Evolutionary conservation across 2,329 filamentous ascomycete species (phyloP), one percentile per base, ranked within the genome.

Genomic region (Lasiodiplodia hormozganensis): DNA sequence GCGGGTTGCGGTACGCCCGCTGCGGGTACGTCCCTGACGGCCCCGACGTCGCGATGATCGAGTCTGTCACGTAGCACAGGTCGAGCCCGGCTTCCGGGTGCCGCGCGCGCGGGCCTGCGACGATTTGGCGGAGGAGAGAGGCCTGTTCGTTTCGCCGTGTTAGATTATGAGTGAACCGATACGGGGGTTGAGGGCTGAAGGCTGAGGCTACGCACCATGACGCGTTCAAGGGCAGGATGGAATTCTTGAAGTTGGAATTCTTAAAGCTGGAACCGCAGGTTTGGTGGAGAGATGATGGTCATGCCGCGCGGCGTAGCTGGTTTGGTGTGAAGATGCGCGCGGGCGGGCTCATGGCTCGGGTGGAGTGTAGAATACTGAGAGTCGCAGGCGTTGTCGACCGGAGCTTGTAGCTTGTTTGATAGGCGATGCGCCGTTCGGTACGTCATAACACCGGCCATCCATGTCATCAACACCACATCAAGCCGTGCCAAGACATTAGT

Each of bases 41-140:
- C 5, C 96, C 95, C 7, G 95, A 98, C 49, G 94, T 97, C 70
- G 82, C 85, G 72, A 88, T 86, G 71, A 90, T 92, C 75, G 92
- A 88, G 75, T 94, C 89, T 0, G 94, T 97, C 43, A 98, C 94
- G 80, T 99, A 99, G 85, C 95, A 98, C 54, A 99, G 87, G 78
- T 99, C 96, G 31, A 99, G 86, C 6, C 92, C 92, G 8, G 95
- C 91, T 83, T 97, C 95, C 36, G 92, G 87, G 78, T 98, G 94
- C 74, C 90, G 88, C 69, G 90, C 85, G 72, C 96, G 89, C 14
- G 96, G 95, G 11, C 94, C 91, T 54, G 96, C 94, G 70, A 98
- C 93, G 71, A 98, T 92, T 78, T 97, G 93, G 74, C 95, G 92
- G 72, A 98, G 87, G 70, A 98, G 82, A 7, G 77, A 79, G 57